Conservation (phyloP, 345 rosid species). For the Xanthoceras sorbifolium region DNA sequence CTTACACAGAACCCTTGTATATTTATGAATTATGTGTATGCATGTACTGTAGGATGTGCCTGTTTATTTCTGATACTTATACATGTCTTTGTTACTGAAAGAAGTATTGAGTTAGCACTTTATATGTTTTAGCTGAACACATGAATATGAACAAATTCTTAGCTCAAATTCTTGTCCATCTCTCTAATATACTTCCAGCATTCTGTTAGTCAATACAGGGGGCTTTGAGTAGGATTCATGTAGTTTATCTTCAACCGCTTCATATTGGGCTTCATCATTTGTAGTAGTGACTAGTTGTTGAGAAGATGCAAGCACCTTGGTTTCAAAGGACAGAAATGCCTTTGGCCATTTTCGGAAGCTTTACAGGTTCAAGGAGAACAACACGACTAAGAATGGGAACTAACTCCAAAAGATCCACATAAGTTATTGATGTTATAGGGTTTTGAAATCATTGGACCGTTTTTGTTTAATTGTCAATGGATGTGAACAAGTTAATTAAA, state of each 20-base stretch:
- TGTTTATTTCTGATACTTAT: not conserved
- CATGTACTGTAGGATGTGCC: not conserved
- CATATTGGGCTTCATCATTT: not conserved
- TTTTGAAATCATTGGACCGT: not conserved
- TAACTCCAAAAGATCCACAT: not conserved
- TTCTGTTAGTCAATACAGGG: not conserved
- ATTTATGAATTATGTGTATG: too few species aligned
- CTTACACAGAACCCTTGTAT: too few species aligned
- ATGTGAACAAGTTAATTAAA: constrained; percentile 1
- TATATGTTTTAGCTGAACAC: not conserved
- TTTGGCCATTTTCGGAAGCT: not conserved
- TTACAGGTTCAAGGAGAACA: not conserved
- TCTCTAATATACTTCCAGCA: not conserved
- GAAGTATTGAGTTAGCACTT: not conserved
- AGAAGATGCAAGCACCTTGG: not conserved
- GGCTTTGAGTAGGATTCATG: not conserved
- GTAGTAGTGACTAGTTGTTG: not conserved
- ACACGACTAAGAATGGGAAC: not conserved
- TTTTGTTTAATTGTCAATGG: not conserved
- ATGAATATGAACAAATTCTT: not conserved
- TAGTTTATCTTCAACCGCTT: not conserved
- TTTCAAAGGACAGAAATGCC: not conserved
- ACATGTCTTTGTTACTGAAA: not conserved
- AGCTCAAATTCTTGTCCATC: not conserved
- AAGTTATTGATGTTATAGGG: not conserved